Conservation (phyloP, 2,329 filamentous ascomycete species). For the Colletotrichum gloeosporioides region DNA sequence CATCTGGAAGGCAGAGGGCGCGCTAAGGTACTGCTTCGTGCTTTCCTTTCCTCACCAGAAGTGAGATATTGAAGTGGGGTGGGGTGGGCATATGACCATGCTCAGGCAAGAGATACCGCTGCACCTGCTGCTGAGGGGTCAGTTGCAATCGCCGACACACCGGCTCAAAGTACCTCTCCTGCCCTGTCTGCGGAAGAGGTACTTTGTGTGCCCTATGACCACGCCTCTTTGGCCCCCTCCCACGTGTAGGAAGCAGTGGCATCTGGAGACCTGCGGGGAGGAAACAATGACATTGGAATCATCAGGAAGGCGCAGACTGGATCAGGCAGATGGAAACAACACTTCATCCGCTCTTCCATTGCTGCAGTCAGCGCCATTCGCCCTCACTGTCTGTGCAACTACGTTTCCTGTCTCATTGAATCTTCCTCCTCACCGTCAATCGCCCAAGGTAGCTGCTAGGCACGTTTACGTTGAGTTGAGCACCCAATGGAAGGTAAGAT, state of each 20-base stretch:
- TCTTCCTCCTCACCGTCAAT: background rate
- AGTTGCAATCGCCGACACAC: background rate
- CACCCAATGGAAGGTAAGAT: background rate
- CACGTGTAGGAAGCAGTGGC: constrained; percentile 18
- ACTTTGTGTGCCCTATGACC: background rate
- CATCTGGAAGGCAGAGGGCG: background rate
- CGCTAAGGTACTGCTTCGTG: background rate
- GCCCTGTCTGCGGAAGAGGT: background rate
- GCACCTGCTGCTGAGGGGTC: background rate
- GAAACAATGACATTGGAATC: background rate
- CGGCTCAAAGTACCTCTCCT: background rate
- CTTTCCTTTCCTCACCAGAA: background rate
- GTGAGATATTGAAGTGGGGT: background rate
- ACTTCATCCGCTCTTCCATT: background rate
- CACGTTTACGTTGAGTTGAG: background rate
- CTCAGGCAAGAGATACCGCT: background rate
- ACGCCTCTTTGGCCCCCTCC: background rate
- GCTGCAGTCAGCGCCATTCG: background rate
- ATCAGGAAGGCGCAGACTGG: background rate
- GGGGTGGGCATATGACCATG: constrained; percentile 3
- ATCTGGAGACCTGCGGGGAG: background rate
- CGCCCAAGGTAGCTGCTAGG: background rate
- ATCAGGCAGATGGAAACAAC: background rate
- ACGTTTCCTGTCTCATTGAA: background rate
- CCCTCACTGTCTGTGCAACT: background rate